A percentile compares a stretch with the other conserved stretches of the same genome.
Evolutionary conservation across 306 rosid species (phyloP).

Genomic region (Styphnolobium japonicum): DNA sequence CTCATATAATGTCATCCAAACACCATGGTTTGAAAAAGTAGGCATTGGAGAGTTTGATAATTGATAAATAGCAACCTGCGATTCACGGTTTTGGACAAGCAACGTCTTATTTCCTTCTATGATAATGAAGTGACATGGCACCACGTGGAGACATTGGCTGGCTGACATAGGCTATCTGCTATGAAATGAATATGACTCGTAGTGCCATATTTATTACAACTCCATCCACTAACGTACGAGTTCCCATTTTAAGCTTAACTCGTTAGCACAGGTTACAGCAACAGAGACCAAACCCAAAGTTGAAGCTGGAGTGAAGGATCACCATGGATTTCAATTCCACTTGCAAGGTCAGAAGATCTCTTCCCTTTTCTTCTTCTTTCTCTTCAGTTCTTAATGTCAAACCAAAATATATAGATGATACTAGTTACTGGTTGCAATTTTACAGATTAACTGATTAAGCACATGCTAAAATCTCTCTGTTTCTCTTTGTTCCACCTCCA

Average conservation of each 20-base stretch:
- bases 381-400: background rate
- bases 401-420: background rate
- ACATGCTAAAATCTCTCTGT: background rate
- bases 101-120: background rate
- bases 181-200: conserved; percentile 22
- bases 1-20: background rate
- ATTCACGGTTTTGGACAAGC: background rate
- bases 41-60: no score
- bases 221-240: background rate
- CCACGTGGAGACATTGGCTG: conserved; percentile 10
- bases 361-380: background rate
- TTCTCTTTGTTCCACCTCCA: background rate
- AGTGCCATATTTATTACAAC: background rate
- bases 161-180: background rate
- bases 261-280: conserved; percentile 10
- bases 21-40: background rate
- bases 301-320: background rate
- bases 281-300: background rate
- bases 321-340: conserved; percentile 54
- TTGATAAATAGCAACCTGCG: background rate
- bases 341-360: conserved; percentile 52
- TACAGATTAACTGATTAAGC: background rate
- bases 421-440: background rate
- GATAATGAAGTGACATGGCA: conserved; percentile 7
- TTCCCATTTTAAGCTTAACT: background rate